Conservation (phyloP, 2,329 filamentous ascomycete genomes). For the Scedosporium boydii region DNA sequence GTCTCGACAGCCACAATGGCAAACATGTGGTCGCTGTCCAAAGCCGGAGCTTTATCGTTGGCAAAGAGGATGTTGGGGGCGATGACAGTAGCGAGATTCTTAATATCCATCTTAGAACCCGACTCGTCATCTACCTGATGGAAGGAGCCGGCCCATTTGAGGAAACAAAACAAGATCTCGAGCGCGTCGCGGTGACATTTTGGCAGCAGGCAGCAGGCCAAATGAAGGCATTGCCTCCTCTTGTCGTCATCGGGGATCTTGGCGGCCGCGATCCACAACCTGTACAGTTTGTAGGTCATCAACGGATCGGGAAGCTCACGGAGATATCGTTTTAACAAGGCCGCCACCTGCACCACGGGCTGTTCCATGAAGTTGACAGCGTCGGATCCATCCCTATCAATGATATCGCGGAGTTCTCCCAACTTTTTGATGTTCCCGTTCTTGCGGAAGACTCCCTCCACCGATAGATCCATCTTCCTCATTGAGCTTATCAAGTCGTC, state of each 20-base stretch:
- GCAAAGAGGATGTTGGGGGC: slow-evolving; percentile 89
- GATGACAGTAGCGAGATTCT: slow-evolving; percentile 95
- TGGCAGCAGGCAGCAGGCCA: slow-evolving; percentile 85
- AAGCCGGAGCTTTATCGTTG: slow-evolving; percentile 50
- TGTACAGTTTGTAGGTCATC: slow-evolving; percentile 89
- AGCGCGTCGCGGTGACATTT: slow-evolving; percentile 89
- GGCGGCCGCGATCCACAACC: slow-evolving; percentile 80
- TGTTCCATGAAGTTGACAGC: slow-evolving; percentile 79
- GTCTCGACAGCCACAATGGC: slow-evolving; percentile 89
- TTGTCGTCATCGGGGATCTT: slow-evolving; percentile 77
- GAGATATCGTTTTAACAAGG: slow-evolving; percentile 88
- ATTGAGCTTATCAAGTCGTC: slow-evolving; percentile 91
- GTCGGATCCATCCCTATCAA: slow-evolving; percentile 79
- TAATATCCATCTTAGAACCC: slow-evolving; percentile 97
- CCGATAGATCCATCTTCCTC: slow-evolving; percentile 97
- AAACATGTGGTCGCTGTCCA: slow-evolving; percentile 82
- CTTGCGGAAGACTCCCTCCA: slow-evolving; percentile 97
- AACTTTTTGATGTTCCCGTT: slow-evolving; percentile 97
- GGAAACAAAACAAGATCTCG: slow-evolving; percentile 89
- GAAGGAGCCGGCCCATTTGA: slow-evolving; percentile 97
- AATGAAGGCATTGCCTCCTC: slow-evolving; percentile 75
- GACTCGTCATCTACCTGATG: slow-evolving; percentile 95
- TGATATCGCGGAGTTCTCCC: slow-evolving; percentile 73
- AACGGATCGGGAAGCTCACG: slow-evolving; percentile 90
- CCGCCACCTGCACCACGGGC: slow-evolving; percentile 87